Evolutionary conservation across 805 yeast species (phyloP).

Genomic region (Candida hungchunana): DNA sequence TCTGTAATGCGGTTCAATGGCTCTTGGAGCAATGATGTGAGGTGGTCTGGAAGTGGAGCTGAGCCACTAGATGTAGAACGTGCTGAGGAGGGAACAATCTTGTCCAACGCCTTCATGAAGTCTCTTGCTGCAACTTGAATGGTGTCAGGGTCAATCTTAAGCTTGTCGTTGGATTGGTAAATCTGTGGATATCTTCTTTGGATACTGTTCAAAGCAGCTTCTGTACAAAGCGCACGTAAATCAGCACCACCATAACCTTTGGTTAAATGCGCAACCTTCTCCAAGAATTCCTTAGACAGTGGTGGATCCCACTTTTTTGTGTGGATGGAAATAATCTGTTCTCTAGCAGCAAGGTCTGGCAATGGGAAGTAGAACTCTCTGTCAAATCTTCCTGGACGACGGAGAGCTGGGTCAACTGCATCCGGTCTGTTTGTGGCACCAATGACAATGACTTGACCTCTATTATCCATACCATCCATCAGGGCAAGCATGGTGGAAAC

Average conservation of each 20-base stretch:
- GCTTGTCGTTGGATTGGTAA: constrained; percentile 68
- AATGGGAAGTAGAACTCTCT: constrained; percentile 94
- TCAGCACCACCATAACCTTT: constrained; percentile 99
- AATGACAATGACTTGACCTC: constrained; percentile 96
- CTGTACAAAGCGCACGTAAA: constrained; percentile 88
- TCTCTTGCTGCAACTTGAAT: constrained; percentile 77
- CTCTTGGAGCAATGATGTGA: constrained; percentile 57
- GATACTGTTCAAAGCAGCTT: constrained; percentile 88
- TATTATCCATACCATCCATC: constrained; percentile 99
- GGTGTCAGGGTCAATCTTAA: constrained; percentile 63
- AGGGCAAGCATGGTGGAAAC: constrained; percentile 91
- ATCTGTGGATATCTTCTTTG: constrained; percentile 94
- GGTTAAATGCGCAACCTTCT: constrained; percentile 70
- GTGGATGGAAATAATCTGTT: constrained; percentile 76
- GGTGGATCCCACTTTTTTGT: constrained; percentile 88
- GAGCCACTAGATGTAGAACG: constrained; percentile 73
- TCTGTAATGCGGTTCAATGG: constrained; percentile 43
- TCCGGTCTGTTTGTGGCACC: constrained; percentile 99
- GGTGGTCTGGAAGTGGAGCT: constrained; percentile 71
- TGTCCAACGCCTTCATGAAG: constrained; percentile 79
- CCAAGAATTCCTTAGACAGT: constrained; percentile 50
- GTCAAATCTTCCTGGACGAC: constrained; percentile 97
- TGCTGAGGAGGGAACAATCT: constrained; percentile 89
- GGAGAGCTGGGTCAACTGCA: constrained; percentile 94
- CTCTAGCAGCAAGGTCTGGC: constrained; percentile 78